phyloP scores from a whole-genome alignment of 1,139 yeast genomes.

The Geotrichum bryndzae region DNA sequence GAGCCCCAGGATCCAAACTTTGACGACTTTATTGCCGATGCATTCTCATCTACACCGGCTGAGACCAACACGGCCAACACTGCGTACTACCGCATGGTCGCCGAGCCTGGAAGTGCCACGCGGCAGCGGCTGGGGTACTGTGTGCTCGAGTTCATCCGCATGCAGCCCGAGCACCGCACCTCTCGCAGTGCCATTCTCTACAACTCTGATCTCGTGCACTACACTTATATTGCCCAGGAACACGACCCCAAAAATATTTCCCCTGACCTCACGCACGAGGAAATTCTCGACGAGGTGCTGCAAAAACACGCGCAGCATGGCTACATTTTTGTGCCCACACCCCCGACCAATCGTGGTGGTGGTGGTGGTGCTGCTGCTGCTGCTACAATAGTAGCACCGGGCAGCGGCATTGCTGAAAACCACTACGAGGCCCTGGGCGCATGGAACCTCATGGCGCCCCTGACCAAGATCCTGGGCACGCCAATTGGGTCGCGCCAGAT shows the following conservation, averaged over 20 bases:
- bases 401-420: not conserved
- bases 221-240: not conserved
- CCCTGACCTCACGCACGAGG: not conserved
- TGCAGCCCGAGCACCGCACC: not conserved
- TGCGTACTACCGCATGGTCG: not conserved
- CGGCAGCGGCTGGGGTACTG: slow-evolving; percentile 3
- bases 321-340: not conserved
- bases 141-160: slow-evolving; percentile 1
- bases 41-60: not conserved
- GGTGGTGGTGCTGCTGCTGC: too few relatives aligned
- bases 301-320: not conserved
- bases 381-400: not conserved
- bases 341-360: not conserved
- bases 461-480: not conserved
- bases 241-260: not conserved
- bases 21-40: not conserved
- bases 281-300: not conserved
- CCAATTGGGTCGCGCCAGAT: not conserved
- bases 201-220: not conserved
- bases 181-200: not conserved
- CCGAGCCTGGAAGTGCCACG: not conserved
- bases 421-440: slow-evolving; percentile 1
- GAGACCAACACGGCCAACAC: not conserved
- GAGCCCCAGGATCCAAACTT: not conserved
- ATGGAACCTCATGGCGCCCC: not conserved